phyloP scores from a whole-genome alignment of 257 asterid species.

The Primulina tabacum region DNA sequence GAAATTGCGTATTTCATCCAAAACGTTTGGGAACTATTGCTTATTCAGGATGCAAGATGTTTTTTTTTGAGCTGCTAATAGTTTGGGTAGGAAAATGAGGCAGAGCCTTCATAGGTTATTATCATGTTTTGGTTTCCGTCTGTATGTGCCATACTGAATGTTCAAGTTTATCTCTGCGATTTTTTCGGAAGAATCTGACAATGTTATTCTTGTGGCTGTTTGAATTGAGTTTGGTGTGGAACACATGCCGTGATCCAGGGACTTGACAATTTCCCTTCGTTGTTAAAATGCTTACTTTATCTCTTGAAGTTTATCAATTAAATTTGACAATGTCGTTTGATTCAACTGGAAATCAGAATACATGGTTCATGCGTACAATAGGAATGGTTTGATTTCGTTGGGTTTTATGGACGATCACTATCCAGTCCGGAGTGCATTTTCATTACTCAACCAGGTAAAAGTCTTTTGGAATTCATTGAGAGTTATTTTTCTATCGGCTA shows the following conservation, averaged over 20 bases:
- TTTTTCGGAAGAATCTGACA: not conserved
- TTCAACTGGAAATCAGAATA: conserved; percentile 33
- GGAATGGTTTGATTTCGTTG: conserved; percentile 48
- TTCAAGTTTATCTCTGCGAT: not conserved
- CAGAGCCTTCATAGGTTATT: not conserved
- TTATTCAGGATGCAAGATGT: not conserved
- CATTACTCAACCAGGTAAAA: conserved; percentile 46
- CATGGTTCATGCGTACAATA: conserved; percentile 51
- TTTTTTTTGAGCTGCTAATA: too few relatives aligned
- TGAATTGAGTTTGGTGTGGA: not conserved
- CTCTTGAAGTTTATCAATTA: not conserved
- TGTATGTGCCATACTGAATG: not conserved
- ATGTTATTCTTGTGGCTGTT: not conserved
- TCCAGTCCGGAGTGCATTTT: conserved; percentile 57
- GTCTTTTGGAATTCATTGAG: not conserved
- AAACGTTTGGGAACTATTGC: not conserved
- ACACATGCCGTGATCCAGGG: not conserved
- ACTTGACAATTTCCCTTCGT: not conserved
- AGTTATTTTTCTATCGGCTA: not conserved
- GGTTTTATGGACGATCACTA: conserved; percentile 57
- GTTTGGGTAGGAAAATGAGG: not conserved
- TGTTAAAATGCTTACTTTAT: too few relatives aligned
- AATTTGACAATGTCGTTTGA: not conserved
- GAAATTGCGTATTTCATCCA: too few relatives aligned
- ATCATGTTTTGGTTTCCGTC: not conserved